Evolutionary conservation across 176 grass and related monocot species (phyloP), one percentile per base, ranked within the genome.

Genomic region (Triticum timopheevii): DNA sequence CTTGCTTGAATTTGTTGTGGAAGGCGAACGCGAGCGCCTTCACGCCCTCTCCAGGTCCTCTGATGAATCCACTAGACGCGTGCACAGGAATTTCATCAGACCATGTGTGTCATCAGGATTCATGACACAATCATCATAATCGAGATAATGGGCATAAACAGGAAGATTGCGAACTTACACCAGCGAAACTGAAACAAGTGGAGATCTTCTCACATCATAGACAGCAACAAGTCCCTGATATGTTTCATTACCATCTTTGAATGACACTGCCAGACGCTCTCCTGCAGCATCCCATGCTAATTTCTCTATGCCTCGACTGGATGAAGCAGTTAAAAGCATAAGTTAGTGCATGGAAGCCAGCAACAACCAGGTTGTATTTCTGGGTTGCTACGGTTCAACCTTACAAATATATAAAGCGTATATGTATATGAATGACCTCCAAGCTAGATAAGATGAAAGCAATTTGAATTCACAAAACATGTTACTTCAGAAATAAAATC

Each of bases 1-100:
- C 96, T 66, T 98, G 92, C 76, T 89, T 98, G 83, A 98, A 98
- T 90, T 95, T 98, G 78, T 87, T 98, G 81, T 98, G 93, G 66
- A 98, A 98, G 74, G 92, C 88, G 82, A 98, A 95, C 31, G 87
- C 92, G 62, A 98, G 90, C 59, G 96, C 92, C 27, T 94, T 94
- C 61, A 85, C 86, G 68, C 89, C 90, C 78, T 98, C 90, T 89
- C 96, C 93, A 76, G 92, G 92, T 35, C 96, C 96, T 94, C 93
- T 94, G 73, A 98, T 96, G 91, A 98, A 98, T 13, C 96, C 96
- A 80, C 96, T 98, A 70, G 31, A 96, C 49, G 17, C 33, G 65
- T 65, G 70, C 11, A 91, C 17, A 82, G 33, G 23, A 69, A 67
- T 67, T 58, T 86, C 17, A 24, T 65, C 58, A 73, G 33, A 78